Evolutionary conservation across 78 protist species (phyloP), one percentile per base, ranked within the genome.

Genomic region (Cavenderia fasciculata): DNA sequence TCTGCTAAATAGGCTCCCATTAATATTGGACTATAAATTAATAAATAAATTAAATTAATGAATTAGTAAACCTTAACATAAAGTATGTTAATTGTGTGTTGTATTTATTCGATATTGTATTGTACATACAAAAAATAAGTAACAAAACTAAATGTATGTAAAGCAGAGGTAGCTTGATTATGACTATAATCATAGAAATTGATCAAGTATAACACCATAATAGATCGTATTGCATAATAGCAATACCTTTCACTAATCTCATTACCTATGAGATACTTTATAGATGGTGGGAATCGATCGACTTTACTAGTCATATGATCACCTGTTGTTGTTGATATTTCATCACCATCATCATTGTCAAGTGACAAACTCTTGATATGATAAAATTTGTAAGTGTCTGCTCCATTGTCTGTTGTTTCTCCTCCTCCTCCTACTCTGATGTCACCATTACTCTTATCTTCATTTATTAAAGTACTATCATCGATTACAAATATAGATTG

Each of bases 161-260:
- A 33, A 19, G 74, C 31, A 2, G 79, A 11, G 11, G 93, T 93
- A 10, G 97, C 72, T 14, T 38, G 54, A 2, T 84, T 40, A 1
- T 89, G 40, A 43, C 40, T 18, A 41, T 86, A 77, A 23, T 66
- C 87, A 38, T 90, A 41, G 34, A 34, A 89, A 10, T 47, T 23
- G 33, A 44, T 40, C 0, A 85, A 62, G 41, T 95, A 95, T n/a
- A 93, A 21, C n/a, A 36, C 31, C 0, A 93, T 27, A 21, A 95
- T 65, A 10, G 93, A 31, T 29, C 78, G 68, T 11, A 86, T 33
- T 21, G 93, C 94, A 63, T 94, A 88, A 40, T 41, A 88, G 11
- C 77, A 72, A 51, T 65, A 79, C 69, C 94, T 65, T 85, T 94
- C 96, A 77, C 84, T 72, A 1, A 87, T 61, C 72, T 94, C 96